Percentiles rank a stretch among this genome's conserved stretches.
These are phyloP conservation scores for Golovinomyces cichoracearum DNA, from an alignment of 2,329 filamentous ascomycete species.

Conservation along the genomic window DNA sequence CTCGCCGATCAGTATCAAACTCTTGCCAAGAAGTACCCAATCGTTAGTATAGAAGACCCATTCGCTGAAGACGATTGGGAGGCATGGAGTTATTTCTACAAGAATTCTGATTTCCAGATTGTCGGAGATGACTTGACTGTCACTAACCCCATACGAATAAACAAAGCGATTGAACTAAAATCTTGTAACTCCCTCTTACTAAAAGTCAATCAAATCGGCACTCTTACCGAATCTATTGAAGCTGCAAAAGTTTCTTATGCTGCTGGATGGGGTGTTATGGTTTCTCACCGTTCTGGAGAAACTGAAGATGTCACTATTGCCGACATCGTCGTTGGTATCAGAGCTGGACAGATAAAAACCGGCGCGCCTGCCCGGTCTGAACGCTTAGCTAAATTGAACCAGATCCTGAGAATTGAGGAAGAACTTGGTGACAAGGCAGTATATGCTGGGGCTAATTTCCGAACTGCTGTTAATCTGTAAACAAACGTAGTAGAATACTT, in stretches of 20 bases:
- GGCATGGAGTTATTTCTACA: constrained; percentile 99
- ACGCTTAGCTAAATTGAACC: constrained; percentile 98
- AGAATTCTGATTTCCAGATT: constrained; percentile 94
- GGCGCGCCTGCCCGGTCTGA: constrained; percentile 89
- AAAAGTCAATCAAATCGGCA: constrained; percentile 99
- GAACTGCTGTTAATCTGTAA: constrained; percentile 71
- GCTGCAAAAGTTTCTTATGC: constrained; percentile 95
- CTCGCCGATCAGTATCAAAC: constrained; percentile 75
- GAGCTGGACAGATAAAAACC: constrained; percentile 95
- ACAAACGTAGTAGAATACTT: not conserved
- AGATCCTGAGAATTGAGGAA: constrained; percentile 97
- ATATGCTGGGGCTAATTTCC: constrained; percentile 83
- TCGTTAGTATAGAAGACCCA: constrained; percentile 95
- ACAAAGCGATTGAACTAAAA: constrained; percentile 98
- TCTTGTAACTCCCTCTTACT: constrained; percentile 92
- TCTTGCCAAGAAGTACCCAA: constrained; percentile 84
- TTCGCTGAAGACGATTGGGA: constrained; percentile 99
- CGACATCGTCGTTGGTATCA: constrained; percentile 90
- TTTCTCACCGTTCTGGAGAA: constrained; percentile 96
- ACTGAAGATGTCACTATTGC: constrained; percentile 99
- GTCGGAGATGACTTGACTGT: constrained; percentile 97
- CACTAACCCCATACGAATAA: constrained; percentile 96
- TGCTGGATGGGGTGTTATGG: constrained; percentile 96
- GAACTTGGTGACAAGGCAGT: constrained; percentile 79
- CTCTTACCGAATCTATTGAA: constrained; percentile 94